Conservation (phyloP, 257 asterid genomes). For the Vinca minor region DNA sequence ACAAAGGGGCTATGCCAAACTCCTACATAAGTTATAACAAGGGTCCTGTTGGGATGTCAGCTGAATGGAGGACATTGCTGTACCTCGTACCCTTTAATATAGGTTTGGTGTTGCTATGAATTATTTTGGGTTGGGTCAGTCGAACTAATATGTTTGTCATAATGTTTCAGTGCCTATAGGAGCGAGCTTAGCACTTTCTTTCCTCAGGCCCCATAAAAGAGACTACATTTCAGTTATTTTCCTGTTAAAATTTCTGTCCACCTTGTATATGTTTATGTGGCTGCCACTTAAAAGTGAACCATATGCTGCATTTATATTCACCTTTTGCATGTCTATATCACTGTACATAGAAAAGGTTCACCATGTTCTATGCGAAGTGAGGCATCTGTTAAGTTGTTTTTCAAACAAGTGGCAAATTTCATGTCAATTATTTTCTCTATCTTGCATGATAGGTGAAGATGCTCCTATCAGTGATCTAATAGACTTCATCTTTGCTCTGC, state of each 20-base stretch:
- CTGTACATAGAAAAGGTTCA: too few species aligned
- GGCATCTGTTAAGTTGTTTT: background rate
- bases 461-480: constrained; percentile 57
- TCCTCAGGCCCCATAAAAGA: too few species aligned
- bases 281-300: background rate
- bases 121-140: background rate
- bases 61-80: background rate
- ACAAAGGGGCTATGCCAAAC: background rate
- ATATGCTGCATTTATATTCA: background rate
- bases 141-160: background rate
- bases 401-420: background rate
- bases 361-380: constrained; percentile 5
- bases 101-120: background rate
- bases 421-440: constrained; percentile 15
- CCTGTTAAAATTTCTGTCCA: too few species aligned
- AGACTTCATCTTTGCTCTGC: constrained; percentile 75
- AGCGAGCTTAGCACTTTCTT: background rate
- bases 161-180: background rate
- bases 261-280: background rate
- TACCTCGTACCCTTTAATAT: background rate
- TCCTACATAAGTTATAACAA: background rate
- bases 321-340: background rate
- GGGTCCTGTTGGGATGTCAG: background rate
- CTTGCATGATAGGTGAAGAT: constrained; percentile 45
- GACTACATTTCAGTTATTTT: too few species aligned